Conservation (phyloP, 2,329 filamentous ascomycete species). For the Penicillium sp. region DNA sequence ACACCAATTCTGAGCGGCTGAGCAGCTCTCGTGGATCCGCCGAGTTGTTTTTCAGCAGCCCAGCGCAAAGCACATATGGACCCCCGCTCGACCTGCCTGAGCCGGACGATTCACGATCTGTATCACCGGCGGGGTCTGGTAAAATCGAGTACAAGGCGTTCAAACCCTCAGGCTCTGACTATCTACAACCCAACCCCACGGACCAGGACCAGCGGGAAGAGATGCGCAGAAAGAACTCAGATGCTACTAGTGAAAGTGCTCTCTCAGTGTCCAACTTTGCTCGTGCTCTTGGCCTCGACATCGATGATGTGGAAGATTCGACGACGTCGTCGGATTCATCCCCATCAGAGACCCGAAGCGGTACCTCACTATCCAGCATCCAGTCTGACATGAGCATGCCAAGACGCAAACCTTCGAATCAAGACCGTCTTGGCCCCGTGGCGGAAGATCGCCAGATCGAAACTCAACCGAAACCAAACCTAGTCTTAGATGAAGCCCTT, state of each 20-base stretch:
- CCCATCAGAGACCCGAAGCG: slow-evolving; percentile 62
- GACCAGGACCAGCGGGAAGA: slow-evolving; percentile 14
- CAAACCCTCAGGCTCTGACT: slow-evolving; percentile 21
- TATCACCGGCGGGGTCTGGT: slow-evolving; percentile 19
- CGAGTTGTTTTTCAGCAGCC: slow-evolving; percentile 29
- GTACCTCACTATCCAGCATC: slow-evolving; percentile 67
- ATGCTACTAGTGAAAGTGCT: slow-evolving; percentile 37
- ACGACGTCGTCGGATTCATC: slow-evolving; percentile 68
- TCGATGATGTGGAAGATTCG: slow-evolving; percentile 68
- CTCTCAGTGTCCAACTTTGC: slow-evolving; percentile 47
- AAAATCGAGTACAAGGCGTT: slow-evolving; percentile 28
- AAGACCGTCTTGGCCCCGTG: slow-evolving; percentile 55
- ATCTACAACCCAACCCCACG: slow-evolving; percentile 28
- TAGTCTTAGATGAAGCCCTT: slow-evolving; percentile 42
- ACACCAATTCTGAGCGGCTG: slow-evolving; percentile 26
- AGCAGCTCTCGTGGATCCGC: slow-evolving; percentile 28
- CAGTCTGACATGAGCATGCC: slow-evolving; percentile 47
- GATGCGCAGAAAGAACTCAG: slow-evolving; percentile 31
- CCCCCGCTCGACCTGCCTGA: slow-evolving; percentile 28
- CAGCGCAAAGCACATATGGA: slow-evolving; percentile 23
- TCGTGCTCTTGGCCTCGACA: slow-evolving; percentile 51
- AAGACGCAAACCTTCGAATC: slow-evolving; percentile 37
- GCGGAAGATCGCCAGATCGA: slow-evolving; percentile 59
- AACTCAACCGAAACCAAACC: slow-evolving; percentile 19
- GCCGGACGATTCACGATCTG: slow-evolving; percentile 24